Evolutionary conservation across 1,284 basidiomycete genomes (phyloP), one percentile per base, ranked within the genome.

Genomic region (Cryptococcus deneoformans): DNA sequence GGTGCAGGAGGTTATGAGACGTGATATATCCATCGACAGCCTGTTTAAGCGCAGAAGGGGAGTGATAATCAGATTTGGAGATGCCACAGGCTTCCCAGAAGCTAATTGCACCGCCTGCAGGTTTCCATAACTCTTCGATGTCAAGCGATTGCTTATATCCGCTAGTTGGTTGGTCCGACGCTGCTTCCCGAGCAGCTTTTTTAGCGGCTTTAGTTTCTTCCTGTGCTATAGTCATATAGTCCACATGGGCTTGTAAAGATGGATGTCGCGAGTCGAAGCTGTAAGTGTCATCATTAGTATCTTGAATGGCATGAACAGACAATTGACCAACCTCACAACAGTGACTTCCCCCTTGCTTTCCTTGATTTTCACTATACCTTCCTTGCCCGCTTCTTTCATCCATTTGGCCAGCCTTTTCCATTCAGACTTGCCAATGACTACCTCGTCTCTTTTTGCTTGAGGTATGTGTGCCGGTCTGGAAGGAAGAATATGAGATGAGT

Each of bases 381-480:
- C 83, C 71, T 92, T 92, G 59, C 87, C 86, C 5, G 82, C 79
- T 20, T 82, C 70, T 70, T 90, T 92, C 68, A 94, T 81, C 77
- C 93, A 91, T 1, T 85, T 81, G 2, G 86, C 83, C 16, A 93
- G 81, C 44, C 89, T 90, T 75, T 92, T 94, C 80, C 87, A 83
- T 7, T 83, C 82, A 2, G 65, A 69, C 35, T 72, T 72, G 11
- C 50, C 68, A 39, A 78, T 76, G 8, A 76, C 72, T 5, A 73
- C 75, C 37, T 77, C 70, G 84, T 92, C 54, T 83, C 82, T 69
- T 87, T 92, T 75, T 86, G 85, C 65, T 81, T 76, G 66, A 12
- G 79, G 80, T 70, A 83, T 80, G 55, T 83, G 84, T 3, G 85
- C 85, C 8, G 78, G 89, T 82, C 90, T 83, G 47, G 81, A 85